A percentile compares a stretch with the other conserved stretches of the same genome.
These are phyloP conservation scores for Edaphochlamys debaryana DNA, from an alignment of 139 green algal genomes.

Conservation along the genomic window DNA sequence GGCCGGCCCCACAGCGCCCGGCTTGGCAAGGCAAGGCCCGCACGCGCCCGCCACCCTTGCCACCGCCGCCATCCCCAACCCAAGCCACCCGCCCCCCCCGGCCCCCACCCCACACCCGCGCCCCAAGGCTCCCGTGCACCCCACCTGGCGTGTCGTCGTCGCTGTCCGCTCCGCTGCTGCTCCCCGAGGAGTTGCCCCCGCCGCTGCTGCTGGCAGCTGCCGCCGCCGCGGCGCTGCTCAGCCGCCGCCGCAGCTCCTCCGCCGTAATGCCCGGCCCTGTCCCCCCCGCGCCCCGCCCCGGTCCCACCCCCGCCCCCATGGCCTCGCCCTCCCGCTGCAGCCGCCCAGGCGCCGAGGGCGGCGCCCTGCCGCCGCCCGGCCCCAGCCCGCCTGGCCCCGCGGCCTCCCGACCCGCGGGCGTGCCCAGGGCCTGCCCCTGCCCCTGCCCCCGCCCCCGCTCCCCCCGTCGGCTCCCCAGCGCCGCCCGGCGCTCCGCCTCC, in stretches of 20 bases:
- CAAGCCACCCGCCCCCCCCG: not conserved
- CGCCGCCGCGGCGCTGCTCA: not conserved
- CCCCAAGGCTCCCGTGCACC: not conserved
- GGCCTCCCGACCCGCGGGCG: not conserved
- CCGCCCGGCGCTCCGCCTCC: slow-evolving; percentile 9
- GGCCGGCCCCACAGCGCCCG: no score
- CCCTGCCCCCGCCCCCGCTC: not conserved
- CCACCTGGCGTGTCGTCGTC: slow-evolving; percentile 11
- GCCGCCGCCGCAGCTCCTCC: slow-evolving; percentile 3
- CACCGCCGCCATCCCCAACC: not conserved
- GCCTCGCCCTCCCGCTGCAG: not conserved
- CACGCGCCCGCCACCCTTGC: no score
- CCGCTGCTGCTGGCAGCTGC: not conserved
- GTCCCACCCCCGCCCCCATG: not conserved
- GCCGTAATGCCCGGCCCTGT: no score
- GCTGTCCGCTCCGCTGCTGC: not conserved
- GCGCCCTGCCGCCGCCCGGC: not conserved
- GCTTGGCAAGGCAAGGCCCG: not conserved
- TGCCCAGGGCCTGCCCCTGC: not conserved
- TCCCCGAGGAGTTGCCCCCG: not conserved
- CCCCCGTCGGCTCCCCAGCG: not conserved
- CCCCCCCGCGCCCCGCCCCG: no score
- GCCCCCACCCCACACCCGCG: not conserved
- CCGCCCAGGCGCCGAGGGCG: slow-evolving; percentile 17
- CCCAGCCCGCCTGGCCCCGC: no score